These are phyloP conservation scores for Populus hybrid DNA, from an alignment of 441 rosid species.

Conservation along the genomic window DNA sequence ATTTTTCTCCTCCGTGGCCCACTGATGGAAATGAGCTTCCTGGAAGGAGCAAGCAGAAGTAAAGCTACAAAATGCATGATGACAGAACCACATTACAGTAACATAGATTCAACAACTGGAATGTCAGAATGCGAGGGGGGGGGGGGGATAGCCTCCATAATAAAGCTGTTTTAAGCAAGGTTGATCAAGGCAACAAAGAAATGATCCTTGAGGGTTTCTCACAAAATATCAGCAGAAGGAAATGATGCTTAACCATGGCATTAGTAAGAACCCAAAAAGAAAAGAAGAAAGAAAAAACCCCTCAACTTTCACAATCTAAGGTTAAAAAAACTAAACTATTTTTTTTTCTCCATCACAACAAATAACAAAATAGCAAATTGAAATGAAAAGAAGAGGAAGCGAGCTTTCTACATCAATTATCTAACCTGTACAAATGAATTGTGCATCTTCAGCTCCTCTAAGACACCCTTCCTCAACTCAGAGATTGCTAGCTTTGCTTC, in stretches of 20 bases:
- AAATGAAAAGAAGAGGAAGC: background rate
- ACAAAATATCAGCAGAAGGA: background rate
- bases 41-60: background rate
- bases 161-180: background rate
- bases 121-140: background rate
- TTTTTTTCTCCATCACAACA: background rate
- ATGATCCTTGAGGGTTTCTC: background rate
- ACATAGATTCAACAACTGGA: background rate
- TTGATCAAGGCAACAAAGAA: background rate
- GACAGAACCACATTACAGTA: background rate
- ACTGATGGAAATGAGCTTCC: background rate
- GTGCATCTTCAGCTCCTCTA: slow-evolving; percentile 67
- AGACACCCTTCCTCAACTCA: slow-evolving; percentile 15
- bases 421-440: slow-evolving; percentile 54
- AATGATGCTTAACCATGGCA: background rate
- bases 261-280: background rate
- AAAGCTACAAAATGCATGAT: background rate
- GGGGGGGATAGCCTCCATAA: background rate
- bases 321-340: background rate
- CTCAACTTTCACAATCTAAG: background rate
- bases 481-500: slow-evolving; percentile 58
- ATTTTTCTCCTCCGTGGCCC: background rate
- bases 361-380: background rate
- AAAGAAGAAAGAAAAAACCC: no score
- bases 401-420: background rate